Conservation (phyloP, 345 rosid genomes). For the Syzygium aqueum region DNA sequence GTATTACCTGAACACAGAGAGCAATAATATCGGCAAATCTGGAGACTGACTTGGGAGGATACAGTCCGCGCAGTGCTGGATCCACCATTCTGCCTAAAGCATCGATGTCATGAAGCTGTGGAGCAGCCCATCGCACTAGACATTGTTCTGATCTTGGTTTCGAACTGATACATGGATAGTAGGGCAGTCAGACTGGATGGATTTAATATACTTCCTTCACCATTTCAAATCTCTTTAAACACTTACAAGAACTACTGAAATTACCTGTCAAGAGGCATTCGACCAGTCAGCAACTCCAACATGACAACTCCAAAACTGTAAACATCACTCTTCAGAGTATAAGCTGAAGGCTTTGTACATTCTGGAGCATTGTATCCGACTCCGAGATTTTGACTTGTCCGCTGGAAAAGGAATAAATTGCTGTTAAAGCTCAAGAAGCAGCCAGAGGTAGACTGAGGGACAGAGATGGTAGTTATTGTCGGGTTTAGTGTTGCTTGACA, state of each 20-base stretch:
- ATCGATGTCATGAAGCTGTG: slow-evolving; percentile 5
- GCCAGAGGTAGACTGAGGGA: not conserved
- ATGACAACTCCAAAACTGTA: slow-evolving; percentile 96
- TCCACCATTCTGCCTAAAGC: slow-evolving; percentile 4
- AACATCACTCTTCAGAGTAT: slow-evolving; percentile 78
- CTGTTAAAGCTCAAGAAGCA: not conserved
- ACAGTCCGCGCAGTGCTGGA: slow-evolving; percentile 1
- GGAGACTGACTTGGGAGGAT: slow-evolving; percentile 1
- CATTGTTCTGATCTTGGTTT: slow-evolving; percentile 4
- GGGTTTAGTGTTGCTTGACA: not conserved
- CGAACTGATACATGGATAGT: not conserved
- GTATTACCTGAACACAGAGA: slow-evolving; percentile 1
- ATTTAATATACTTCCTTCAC: not conserved
- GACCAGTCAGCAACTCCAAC: slow-evolving; percentile 84
- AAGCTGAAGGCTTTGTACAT: slow-evolving; percentile 58
- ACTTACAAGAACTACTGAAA: not conserved
- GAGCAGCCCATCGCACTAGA: slow-evolving; percentile 4
- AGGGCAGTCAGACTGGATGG: not conserved
- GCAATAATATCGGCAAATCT: slow-evolving; percentile 2
- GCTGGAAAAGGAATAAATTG: slow-evolving; percentile 21
- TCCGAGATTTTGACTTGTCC: slow-evolving; percentile 84
- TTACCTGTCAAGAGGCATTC: slow-evolving; percentile 80
- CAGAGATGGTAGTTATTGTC: not conserved
- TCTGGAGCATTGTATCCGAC: slow-evolving; percentile 96
- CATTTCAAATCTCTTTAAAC: not conserved